Conservation (phyloP, 345 rosid species). For the Brassica carinata region DNA sequence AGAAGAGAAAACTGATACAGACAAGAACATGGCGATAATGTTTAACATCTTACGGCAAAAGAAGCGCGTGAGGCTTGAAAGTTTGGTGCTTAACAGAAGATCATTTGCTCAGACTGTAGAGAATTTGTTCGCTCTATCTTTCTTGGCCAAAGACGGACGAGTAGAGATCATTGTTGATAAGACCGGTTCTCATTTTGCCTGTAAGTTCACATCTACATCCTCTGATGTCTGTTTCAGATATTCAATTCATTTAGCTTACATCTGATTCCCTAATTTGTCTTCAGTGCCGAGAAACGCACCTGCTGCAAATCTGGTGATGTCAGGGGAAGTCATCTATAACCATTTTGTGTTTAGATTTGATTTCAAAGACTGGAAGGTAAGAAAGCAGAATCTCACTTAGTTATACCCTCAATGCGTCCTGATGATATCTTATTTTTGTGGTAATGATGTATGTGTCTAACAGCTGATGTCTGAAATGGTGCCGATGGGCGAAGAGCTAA, state of each 20-base stretch:
- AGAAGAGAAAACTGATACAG: constrained; percentile 83
- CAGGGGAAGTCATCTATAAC: constrained; percentile 59
- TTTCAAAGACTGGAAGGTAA: constrained; percentile 90
- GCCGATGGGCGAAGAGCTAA: constrained; percentile 64
- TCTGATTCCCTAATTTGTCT: neutral
- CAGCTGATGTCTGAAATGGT: constrained; percentile 60
- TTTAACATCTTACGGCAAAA: constrained; percentile 62
- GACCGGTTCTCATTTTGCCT: constrained; percentile 66
- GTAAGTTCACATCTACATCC: constrained; percentile 48
- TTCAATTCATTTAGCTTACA: neutral
- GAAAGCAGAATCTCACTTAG: constrained; percentile 2
- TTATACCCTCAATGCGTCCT: neutral
- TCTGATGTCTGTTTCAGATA: neutral
- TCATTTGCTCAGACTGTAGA: constrained; percentile 80
- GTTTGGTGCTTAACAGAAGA: constrained; percentile 64
- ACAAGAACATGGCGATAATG: constrained; percentile 73
- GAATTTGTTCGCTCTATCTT: constrained; percentile 86
- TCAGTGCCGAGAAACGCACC: constrained; percentile 92
- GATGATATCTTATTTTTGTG: neutral
- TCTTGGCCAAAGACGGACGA: constrained; percentile 88
- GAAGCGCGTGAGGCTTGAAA: constrained; percentile 66
- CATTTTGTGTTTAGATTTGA: constrained; percentile 94
- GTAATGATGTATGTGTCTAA: constrained; percentile 2
- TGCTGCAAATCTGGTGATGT: constrained; percentile 51
- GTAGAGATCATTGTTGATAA: constrained; percentile 59